These are phyloP conservation scores for Suillus subalutaceus DNA, from an alignment of 768 basidiomycete species.

Conservation along the genomic window DNA sequence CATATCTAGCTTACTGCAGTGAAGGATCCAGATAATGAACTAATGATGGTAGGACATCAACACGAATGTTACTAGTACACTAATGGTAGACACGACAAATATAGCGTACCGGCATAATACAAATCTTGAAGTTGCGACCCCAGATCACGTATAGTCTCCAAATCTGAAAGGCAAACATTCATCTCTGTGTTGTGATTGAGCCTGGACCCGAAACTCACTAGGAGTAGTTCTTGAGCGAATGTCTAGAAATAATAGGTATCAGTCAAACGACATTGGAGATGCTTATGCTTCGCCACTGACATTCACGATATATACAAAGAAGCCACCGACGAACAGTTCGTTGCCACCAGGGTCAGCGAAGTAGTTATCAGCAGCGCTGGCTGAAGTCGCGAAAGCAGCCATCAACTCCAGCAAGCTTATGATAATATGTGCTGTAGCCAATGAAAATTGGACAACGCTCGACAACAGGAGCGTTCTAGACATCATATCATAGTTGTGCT, in stretches of 20 bases:
- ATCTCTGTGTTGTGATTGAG: neutral
- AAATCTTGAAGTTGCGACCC: conserved; percentile 14
- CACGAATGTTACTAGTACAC: neutral
- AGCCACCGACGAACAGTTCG: conserved; percentile 16
- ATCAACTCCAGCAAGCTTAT: conserved; percentile 20
- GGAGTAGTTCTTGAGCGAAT: conserved; percentile 16
- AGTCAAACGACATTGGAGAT: neutral
- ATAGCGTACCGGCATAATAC: conserved; percentile 21
- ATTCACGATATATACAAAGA: conserved; percentile 17
- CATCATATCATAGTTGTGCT: neutral
- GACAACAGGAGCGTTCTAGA: conserved; percentile 17
- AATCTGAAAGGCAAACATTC: conserved; percentile 16
- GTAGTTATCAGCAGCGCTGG: conserved; percentile 8
- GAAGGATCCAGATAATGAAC: conserved; percentile 20
- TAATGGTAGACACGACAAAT: neutral
- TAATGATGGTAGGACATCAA: conserved; percentile 9
- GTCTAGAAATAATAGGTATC: conserved; percentile 14
- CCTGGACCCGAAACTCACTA: conserved; percentile 18
- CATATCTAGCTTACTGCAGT: conserved; percentile 18
- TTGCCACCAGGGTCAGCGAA: conserved; percentile 10
- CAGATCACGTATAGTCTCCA: conserved; percentile 29
- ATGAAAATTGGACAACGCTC: conserved; percentile 20
- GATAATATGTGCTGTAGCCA: conserved; percentile 15
- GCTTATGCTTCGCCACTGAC: conserved; percentile 11
- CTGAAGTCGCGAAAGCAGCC: conserved; percentile 6